These are phyloP conservation scores for Leccinellum luteum DNA, from an alignment of 768 basidiomycete species.

Conservation along the genomic window DNA sequence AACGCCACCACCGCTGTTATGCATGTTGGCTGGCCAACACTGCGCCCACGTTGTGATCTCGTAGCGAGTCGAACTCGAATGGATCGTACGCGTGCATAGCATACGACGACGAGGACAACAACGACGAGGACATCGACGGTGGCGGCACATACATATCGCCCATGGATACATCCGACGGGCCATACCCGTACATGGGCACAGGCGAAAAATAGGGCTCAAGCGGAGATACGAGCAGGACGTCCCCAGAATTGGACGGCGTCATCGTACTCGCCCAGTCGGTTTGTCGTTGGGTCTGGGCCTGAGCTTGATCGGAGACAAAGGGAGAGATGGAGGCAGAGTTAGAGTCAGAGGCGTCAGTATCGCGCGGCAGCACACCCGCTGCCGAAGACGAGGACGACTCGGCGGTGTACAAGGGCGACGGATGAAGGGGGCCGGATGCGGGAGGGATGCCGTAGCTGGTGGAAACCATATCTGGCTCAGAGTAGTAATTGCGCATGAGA, in stretches of 20 bases:
- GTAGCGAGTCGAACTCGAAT: constrained; percentile 33
- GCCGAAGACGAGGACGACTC: constrained; percentile 7
- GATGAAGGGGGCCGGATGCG: constrained; percentile 5
- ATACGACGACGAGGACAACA: constrained; percentile 8
- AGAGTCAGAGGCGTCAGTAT: neutral
- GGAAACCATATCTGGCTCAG: constrained; percentile 9
- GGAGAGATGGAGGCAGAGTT: neutral
- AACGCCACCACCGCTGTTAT: constrained; percentile 2
- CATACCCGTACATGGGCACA: constrained; percentile 16
- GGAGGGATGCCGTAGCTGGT: constrained; percentile 8
- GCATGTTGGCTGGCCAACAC: constrained; percentile 21
- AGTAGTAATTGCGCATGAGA: constrained; percentile 21
- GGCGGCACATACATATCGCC: constrained; percentile 13
- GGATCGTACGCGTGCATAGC: constrained; percentile 27
- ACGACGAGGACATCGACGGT: neutral
- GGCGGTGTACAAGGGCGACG: constrained; percentile 19
- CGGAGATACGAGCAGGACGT: constrained; percentile 15
- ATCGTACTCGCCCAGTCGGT: constrained; percentile 12
- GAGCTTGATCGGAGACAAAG: constrained; percentile 9
- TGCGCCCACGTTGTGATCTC: constrained; percentile 23
- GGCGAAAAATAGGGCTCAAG: constrained; percentile 16
- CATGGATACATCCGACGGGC: constrained; percentile 17
- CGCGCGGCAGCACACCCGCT: constrained; percentile 1
- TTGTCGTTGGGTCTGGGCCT: constrained; percentile 2
- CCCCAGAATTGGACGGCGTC: neutral